Conservation (phyloP, 768 basidiomycete genomes). For the Paxillus ammoniavirescens region DNA sequence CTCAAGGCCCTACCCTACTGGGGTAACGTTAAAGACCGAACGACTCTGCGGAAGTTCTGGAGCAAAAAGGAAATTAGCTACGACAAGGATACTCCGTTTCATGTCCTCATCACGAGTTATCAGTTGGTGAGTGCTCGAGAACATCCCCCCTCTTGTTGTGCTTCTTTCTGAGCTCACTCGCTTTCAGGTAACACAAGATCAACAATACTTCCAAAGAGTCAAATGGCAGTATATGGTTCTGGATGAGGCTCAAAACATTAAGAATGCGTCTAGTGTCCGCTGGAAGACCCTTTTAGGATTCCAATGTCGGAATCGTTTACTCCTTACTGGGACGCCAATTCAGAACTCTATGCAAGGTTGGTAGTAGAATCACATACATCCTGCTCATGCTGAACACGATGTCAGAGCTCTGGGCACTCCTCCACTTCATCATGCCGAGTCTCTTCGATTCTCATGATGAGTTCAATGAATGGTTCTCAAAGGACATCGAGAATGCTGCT, state of each 20-base stretch:
- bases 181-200: constrained; percentile 85
- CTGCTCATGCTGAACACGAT: constrained; percentile 6
- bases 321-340: constrained; percentile 96
- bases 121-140: constrained; percentile 63
- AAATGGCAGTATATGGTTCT: constrained; percentile 99
- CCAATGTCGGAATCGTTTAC: constrained; percentile 90
- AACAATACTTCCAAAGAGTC: constrained; percentile 95
- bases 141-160: neutral
- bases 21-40: constrained; percentile 95
- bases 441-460: constrained; percentile 99
- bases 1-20: constrained; percentile 97
- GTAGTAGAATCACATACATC: constrained; percentile 10
- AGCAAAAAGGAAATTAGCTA: constrained; percentile 97
- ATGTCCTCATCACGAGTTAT: constrained; percentile 95
- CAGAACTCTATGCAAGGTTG: constrained; percentile 99
- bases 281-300: constrained; percentile 98
- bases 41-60: constrained; percentile 96
- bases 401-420: constrained; percentile 92
- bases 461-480: constrained; percentile 99
- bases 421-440: constrained; percentile 99
- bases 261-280: constrained; percentile 91
- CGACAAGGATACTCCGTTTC: constrained; percentile 93
- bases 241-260: constrained; percentile 99
- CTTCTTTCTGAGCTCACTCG: constrained; percentile 2
- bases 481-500: constrained; percentile 94